Base-by-base conservation (phyloP, 495 filamentous ascomycete genomes). In the Poronia punctata region DNA sequence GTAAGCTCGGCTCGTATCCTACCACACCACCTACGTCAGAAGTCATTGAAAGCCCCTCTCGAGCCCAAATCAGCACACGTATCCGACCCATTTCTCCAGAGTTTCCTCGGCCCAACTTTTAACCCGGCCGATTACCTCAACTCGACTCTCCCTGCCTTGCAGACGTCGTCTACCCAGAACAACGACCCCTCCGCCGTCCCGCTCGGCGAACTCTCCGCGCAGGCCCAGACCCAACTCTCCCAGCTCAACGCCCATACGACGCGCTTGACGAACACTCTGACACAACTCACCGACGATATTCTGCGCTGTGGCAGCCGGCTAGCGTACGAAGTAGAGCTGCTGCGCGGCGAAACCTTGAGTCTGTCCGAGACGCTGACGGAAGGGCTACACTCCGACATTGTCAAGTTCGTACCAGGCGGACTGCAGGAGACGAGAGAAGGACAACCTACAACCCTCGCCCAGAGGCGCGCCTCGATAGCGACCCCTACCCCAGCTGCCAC, bases 231-330 rank as follows among this genome's bases (percentile, higher is more conserved):
- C 2, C 70, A 88, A 21, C 76, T 96, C 38, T 84, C 89, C 2
- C 81, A 90, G 44, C 78, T 96, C 48, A 88, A 83, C 49, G 83
- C 89, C 8, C 88, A 95, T 57, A 92, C 86, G 10, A 79, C 84
- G 11, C 74, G 87, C 15, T 71, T 95, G 10, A 86, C 89, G n/a
- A 81, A 69, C 28, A 84, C 75, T 22, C 74, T 98, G 17, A 95
- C 87, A 21, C 80, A 84, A 41, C 70, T 97, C 40, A 96, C 90
- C 10, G 90, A 97, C 55, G 92, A 97, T 49, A 96, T 98, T 44
- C 69, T 98, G 14, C 78, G 92, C 32, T 82, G 85, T 48, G 83
- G 86, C 16, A 80, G 83, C 44, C 76, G 93, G 7, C 69, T 98
- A 15, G 86, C 88, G 18, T 98, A 98, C 61, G 87, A 96, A 53